Percentiles rank a stretch among this genome's conserved stretches.
phyloP scores from a whole-genome alignment of 768 basidiomycete species.

The Flagelloscypha sp. region DNA sequence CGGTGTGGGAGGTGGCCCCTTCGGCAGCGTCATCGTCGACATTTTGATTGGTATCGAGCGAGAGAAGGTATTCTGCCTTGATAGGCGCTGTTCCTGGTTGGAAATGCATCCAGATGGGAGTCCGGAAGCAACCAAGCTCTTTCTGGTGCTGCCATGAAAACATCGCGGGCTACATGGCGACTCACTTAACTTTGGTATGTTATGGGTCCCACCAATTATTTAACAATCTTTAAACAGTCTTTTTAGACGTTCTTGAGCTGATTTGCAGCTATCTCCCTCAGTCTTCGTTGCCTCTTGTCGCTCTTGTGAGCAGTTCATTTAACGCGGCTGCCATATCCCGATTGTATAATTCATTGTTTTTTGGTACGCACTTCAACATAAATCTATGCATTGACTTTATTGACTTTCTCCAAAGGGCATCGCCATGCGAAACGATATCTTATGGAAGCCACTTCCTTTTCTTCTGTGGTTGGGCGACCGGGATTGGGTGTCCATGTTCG shows the following conservation, averaged over 20 bases:
- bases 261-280: conserved; percentile 48
- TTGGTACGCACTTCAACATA: no score
- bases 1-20: conserved; percentile 35
- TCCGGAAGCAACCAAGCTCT: conserved; percentile 10
- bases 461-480: conserved; percentile 43
- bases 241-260: conserved; percentile 70
- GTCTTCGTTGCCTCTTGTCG: conserved; percentile 48
- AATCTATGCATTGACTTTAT: no score
- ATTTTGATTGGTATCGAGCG: neutral
- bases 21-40: conserved; percentile 61
- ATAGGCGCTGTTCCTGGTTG: conserved; percentile 44
- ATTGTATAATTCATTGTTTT: conserved; percentile 52
- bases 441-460: conserved; percentile 44
- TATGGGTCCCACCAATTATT: no score
- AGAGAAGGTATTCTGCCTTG: conserved; percentile 39
- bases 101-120: no score
- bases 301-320: conserved; percentile 61
- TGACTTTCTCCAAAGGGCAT: no score
- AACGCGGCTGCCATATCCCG: conserved; percentile 53
- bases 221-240: no score
- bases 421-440: conserved; percentile 53
- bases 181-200: no score
- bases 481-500: conserved; percentile 51
- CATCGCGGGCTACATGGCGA: no score
- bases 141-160: conserved; percentile 10